Conservation (phyloP, 2,329 filamentous ascomycete species). For the Gnomoniopsis sp. region DNA sequence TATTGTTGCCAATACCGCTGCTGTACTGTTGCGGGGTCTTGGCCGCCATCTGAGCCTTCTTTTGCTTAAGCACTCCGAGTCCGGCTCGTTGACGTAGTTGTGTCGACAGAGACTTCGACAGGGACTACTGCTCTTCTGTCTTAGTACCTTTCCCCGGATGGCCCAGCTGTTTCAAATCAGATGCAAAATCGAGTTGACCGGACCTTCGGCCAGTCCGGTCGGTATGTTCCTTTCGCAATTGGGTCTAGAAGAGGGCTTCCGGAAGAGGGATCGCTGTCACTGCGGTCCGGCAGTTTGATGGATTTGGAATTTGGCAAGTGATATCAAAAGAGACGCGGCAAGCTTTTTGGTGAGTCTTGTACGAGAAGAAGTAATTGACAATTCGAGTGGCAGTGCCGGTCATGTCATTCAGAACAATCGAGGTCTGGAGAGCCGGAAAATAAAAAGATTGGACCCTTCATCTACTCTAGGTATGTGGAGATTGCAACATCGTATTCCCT, state of each 20-base stretch:
- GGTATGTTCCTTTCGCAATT: not conserved
- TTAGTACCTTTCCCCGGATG: not conserved
- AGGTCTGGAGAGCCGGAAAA: not conserved
- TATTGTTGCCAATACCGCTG: not conserved
- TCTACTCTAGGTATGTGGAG: not conserved
- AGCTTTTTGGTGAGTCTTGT: too few relatives aligned
- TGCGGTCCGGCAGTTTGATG: not conserved
- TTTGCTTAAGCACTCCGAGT: not conserved
- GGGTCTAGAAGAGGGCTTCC: not conserved
- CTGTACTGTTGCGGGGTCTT: conserved; percentile 5
- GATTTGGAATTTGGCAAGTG: too few relatives aligned
- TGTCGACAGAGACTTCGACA: not conserved
- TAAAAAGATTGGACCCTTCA: not conserved
- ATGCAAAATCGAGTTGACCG: not conserved
- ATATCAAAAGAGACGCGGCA: not conserved
- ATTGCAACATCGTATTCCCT: not conserved
- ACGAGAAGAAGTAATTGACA: too few relatives aligned
- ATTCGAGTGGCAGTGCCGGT: too few relatives aligned
- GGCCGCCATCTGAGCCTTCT: conserved; percentile 6
- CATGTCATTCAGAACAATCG: not conserved
- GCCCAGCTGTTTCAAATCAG: not conserved
- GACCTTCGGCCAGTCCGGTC: not conserved
- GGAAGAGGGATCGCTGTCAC: not conserved
- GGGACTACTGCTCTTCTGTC: not conserved
- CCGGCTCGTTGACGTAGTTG: not conserved